Evolutionary conservation across 495 filamentous ascomycete genomes (phyloP).

Genomic region (Jackrogersella minutella): DNA sequence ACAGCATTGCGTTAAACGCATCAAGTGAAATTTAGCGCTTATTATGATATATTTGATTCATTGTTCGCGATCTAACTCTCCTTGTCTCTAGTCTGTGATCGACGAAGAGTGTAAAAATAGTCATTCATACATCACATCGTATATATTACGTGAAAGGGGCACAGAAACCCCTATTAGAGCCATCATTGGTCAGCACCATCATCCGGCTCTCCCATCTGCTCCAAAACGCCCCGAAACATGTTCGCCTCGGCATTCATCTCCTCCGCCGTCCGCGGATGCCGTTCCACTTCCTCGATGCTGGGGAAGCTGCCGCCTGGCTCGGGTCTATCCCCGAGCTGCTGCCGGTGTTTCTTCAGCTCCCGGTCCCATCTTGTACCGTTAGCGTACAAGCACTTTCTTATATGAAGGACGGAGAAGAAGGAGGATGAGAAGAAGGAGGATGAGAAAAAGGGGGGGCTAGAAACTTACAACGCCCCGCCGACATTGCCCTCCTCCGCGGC

Average conservation of each 20-base stretch:
- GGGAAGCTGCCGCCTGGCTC: conserved; percentile 57
- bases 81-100: neutral
- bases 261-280: conserved; percentile 71
- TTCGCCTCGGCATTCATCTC: conserved; percentile 85
- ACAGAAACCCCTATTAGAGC: neutral
- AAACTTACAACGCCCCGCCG: conserved; percentile 64
- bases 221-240: conserved; percentile 60
- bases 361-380: conserved; percentile 30
- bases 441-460: neutral
- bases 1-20: conserved; percentile 4
- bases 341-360: conserved; percentile 13
- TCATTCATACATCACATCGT: neutral
- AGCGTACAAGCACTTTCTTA: neutral
- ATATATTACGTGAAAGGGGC: neutral
- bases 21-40: conserved; percentile 5
- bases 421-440: neutral
- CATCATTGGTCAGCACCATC: neutral
- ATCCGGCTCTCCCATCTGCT: conserved; percentile 44
- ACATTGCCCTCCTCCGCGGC: conserved; percentile 88
- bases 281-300: conserved; percentile 69
- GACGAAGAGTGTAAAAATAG: neutral
- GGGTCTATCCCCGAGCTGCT: conserved; percentile 40
- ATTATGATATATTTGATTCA: neutral
- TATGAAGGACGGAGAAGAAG: neutral
- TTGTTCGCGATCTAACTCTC: neutral